Conservation (phyloP, 129 eudicot species). For the Centaurea solstitialis region DNA sequence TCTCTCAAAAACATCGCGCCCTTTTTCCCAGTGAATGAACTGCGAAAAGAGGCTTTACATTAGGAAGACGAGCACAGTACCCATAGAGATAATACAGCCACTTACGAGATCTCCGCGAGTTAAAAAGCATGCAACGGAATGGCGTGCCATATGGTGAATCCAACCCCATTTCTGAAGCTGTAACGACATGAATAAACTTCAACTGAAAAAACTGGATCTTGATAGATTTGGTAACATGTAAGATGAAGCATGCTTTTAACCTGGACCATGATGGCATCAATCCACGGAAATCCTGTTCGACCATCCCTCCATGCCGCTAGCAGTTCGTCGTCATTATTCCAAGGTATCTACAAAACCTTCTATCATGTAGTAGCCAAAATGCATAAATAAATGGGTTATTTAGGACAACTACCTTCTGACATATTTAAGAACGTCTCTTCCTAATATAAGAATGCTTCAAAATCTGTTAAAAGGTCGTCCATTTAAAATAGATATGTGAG, state of each 20-base stretch:
- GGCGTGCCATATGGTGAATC: slow-evolving; percentile 97
- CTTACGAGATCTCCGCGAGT: slow-evolving; percentile 76
- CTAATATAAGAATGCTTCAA: neutral
- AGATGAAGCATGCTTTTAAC: slow-evolving; percentile 25
- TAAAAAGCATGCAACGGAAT: slow-evolving; percentile 87
- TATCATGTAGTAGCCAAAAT: neutral
- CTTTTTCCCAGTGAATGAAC: slow-evolving; percentile 94
- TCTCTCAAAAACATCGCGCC: slow-evolving; percentile 88
- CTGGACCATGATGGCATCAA: slow-evolving; percentile 94
- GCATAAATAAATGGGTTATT: neutral
- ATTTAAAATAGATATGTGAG: neutral
- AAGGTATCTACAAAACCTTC: slow-evolving; percentile 61
- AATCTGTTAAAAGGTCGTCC: neutral
- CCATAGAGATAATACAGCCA: neutral
- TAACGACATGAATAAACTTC: slow-evolving; percentile 11
- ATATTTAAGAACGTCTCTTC: neutral
- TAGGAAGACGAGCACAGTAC: neutral
- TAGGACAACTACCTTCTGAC: neutral
- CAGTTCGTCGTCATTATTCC: slow-evolving; percentile 70
- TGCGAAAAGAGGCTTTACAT: slow-evolving; percentile 13
- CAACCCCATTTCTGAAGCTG: slow-evolving; percentile 93
- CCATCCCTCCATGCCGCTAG: slow-evolving; percentile 88
- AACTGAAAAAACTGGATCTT: neutral
- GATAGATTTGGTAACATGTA: neutral
- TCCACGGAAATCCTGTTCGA: slow-evolving; percentile 93